Conservation (phyloP, 805 yeast species). For the Saturnispora gosingensis region DNA sequence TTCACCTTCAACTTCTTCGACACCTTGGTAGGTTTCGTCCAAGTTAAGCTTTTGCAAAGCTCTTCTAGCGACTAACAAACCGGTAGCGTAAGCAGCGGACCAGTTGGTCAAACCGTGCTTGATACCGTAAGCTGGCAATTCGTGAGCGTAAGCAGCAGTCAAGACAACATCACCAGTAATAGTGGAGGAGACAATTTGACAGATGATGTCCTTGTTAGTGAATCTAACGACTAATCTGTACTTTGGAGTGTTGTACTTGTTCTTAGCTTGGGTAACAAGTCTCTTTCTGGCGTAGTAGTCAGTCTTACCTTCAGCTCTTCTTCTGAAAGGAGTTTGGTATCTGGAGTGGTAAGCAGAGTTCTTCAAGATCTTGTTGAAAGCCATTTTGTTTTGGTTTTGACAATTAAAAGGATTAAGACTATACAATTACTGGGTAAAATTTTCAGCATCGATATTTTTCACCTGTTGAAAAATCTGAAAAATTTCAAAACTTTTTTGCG, state of each 20-base stretch:
- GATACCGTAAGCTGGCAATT: constrained; percentile 96
- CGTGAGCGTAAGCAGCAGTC: constrained; percentile 98
- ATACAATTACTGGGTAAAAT: neutral
- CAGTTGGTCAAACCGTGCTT: constrained; percentile 99
- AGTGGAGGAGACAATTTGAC: constrained; percentile 94
- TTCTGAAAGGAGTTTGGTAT: constrained; percentile 99
- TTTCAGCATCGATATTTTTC: neutral
- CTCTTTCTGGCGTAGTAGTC: constrained; percentile 99
- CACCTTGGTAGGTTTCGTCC: constrained; percentile 97
- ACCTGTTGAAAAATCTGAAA: neutral
- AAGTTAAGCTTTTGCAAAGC: constrained; percentile 94
- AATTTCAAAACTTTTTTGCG: constrained; percentile 1
- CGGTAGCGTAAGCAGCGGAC: constrained; percentile 99
- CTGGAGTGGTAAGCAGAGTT: constrained; percentile 96
- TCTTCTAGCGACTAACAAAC: constrained; percentile 98
- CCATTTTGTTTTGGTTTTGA: constrained; percentile 8
- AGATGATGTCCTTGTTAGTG: constrained; percentile 99
- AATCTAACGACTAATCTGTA: constrained; percentile 99
- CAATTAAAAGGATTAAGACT: neutral
- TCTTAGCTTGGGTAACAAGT: constrained; percentile 99
- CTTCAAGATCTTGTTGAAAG: constrained; percentile 9
- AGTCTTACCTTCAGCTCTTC: constrained; percentile 99
- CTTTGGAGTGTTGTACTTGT: constrained; percentile 98
- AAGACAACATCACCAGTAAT: constrained; percentile 94
- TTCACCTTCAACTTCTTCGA: constrained; percentile 99